A percentile compares a stretch with the other conserved stretches of the same genome.
Conservation (phyloP, 108 stramenopile genomes). For the Nitzschia palea region DNA sequence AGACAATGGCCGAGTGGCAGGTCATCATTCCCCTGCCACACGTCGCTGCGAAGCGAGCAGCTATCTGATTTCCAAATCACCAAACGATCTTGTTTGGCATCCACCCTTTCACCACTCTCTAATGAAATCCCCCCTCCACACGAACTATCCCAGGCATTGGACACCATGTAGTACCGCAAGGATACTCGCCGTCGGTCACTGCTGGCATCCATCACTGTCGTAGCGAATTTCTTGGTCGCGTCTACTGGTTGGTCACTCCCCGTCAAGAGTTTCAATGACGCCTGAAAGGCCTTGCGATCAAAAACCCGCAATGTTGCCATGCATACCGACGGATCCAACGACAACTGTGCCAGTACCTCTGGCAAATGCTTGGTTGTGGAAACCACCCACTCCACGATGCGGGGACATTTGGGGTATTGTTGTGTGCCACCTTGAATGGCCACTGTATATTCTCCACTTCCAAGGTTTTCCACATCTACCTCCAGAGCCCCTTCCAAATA, state of each 20-base stretch:
- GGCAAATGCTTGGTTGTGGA: slow-evolving; percentile 36
- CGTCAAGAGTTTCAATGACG: slow-evolving; percentile 35
- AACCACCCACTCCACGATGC: slow-evolving; percentile 44
- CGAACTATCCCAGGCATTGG: slow-evolving; percentile 24
- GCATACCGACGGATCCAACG: slow-evolving; percentile 28
- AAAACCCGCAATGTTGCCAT: slow-evolving; percentile 38
- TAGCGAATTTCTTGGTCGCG: neutral
- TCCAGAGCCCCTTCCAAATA: slow-evolving; percentile 30
- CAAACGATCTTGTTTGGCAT: slow-evolving; percentile 30
- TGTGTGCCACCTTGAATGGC: slow-evolving; percentile 40
- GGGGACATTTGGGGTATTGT: slow-evolving; percentile 35
- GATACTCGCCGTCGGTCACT: slow-evolving; percentile 36
- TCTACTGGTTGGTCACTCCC: slow-evolving; percentile 19
- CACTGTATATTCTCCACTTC: slow-evolving; percentile 35
- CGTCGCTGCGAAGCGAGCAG: slow-evolving; percentile 2
- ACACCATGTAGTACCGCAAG: slow-evolving; percentile 32
- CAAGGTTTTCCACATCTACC: slow-evolving; percentile 33
- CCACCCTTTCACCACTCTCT: neutral
- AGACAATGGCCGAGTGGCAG: slow-evolving; percentile 19
- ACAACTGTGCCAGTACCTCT: slow-evolving; percentile 1
- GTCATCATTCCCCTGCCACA: slow-evolving; percentile 27
- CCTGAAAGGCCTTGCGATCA: slow-evolving; percentile 39
- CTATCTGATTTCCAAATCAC: slow-evolving; percentile 38
- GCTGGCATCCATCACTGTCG: neutral
- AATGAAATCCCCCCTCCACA: slow-evolving; percentile 37